Evolutionary conservation across 2,329 filamentous ascomycete species (phyloP), one percentile per base, ranked within the genome.

Genomic region (Fusarium lateritium): DNA sequence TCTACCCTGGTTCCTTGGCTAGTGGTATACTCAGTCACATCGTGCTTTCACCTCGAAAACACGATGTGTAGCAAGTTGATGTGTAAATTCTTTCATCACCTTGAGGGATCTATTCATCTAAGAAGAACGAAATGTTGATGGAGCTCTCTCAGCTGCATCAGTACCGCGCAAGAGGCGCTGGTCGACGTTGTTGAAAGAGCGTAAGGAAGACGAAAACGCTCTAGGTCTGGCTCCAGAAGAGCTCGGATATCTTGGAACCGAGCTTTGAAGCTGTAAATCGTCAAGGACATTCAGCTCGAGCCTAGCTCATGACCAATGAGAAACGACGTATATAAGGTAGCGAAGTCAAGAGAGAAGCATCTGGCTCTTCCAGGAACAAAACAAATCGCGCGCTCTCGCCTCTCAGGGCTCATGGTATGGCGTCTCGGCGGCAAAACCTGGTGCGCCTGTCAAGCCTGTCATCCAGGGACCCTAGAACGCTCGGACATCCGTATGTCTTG

Each of bases 71-170:
- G 28, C 28, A 31, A 13, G 28, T 11, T 13, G 10, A 31, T 31
- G 28, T 31, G 28, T 10, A 31, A 31, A 31, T 31, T 13, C 28
- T 31, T 31, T 3, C 10, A 31, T 31, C 28, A 13, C 10, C 28
- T 31, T 5, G 28, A 31, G 10, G 28, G 28, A 31, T 24, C 24
- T 10, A 13, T 13, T 13, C 10, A 31, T 31, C 10, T 4, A 31
- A 31, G 10, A 31, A 40, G 38, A 19, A 40, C 11, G 38, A 22
- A 21, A 40, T 22, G 22, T 21, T 21, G 38, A 40, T 89, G 28
- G 19, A 15, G 28, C 9, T 67, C 85, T 92, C 24, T 86, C 89
- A 2, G 82, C 90, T 56, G 89, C 88, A 4, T 92, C 90, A 89
- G 83, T 84, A 65, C 79, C 86, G 72, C 82, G 83, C 66, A 80